Evolutionary conservation across 1,284 basidiomycete genomes (phyloP).

Genomic region (Anthracocystis walkeri): DNA sequence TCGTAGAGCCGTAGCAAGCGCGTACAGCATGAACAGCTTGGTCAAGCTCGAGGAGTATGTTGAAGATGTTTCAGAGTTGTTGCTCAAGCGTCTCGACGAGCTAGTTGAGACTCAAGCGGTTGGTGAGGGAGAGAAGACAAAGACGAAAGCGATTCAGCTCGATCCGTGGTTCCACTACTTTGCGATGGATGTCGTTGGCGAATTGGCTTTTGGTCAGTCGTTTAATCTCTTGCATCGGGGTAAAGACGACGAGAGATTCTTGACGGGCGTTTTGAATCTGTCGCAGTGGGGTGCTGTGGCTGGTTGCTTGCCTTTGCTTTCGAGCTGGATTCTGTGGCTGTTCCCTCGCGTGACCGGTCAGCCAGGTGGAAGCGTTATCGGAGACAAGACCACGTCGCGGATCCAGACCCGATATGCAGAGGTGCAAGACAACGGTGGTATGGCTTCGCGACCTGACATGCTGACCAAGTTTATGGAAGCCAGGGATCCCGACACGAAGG

Average conservation of each 20-base stretch:
- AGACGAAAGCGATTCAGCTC: conserved; percentile 38
- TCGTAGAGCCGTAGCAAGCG: conserved; percentile 52
- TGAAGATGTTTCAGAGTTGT: conserved; percentile 45
- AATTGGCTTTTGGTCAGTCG: conserved; percentile 54
- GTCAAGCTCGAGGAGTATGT: conserved; percentile 60
- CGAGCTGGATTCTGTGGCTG: conserved; percentile 33
- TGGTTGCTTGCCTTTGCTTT: conserved; percentile 47
- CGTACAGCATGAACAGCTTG: conserved; percentile 59
- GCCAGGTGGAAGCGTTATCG: conserved; percentile 54
- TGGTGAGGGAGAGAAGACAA: conserved; percentile 10
- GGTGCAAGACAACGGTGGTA: conserved; percentile 39
- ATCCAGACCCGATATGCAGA: conserved; percentile 51
- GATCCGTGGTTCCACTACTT: conserved; percentile 59
- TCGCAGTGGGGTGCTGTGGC: conserved; percentile 58
- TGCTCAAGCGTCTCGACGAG: conserved; percentile 47
- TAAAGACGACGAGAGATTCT: conserved; percentile 40
- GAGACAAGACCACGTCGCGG: conserved; percentile 42
- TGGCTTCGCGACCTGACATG: conserved; percentile 50
- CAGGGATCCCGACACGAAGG: conserved; percentile 43
- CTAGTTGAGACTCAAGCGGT: conserved; percentile 34
- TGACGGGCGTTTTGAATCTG: conserved; percentile 53
- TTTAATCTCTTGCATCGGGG: conserved; percentile 49
- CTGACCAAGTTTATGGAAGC: conserved; percentile 58
- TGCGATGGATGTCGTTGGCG: conserved; percentile 61
- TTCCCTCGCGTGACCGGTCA: conserved; percentile 48